Conservation (phyloP, 495 filamentous ascomycete genomes). For the Chaetomidium leptoderma region DNA sequence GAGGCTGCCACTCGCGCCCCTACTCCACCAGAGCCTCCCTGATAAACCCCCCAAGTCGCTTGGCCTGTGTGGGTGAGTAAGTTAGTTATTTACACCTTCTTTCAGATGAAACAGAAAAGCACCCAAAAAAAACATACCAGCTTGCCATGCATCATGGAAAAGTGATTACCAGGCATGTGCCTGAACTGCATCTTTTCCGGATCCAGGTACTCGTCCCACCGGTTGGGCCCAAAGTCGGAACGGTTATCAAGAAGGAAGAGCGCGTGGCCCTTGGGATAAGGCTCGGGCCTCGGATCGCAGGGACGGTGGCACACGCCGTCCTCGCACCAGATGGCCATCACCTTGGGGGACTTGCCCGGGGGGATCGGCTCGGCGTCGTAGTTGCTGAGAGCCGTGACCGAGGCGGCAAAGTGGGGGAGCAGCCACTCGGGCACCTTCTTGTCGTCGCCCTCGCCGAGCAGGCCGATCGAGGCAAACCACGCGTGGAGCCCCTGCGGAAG, state of each 20-base stretch:
- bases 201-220: constrained; percentile 74
- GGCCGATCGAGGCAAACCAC: constrained; percentile 75
- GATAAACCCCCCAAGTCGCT: constrained; percentile 29
- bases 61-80: constrained; percentile 29
- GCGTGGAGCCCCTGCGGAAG: constrained; percentile 70
- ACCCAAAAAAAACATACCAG: constrained; percentile 47
- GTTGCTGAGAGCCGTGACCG: constrained; percentile 67
- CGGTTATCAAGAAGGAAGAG: constrained; percentile 75
- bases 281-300: constrained; percentile 64
- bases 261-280: constrained; percentile 66
- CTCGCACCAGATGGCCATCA: constrained; percentile 71
- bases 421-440: constrained; percentile 71
- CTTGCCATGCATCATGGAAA: constrained; percentile 65
- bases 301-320: constrained; percentile 74
- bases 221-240: constrained; percentile 70
- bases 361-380: constrained; percentile 60
- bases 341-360: constrained; percentile 55
- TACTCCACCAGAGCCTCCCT: neutral
- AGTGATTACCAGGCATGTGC: constrained; percentile 66
- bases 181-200: constrained; percentile 56
- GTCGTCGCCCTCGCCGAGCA: constrained; percentile 62
- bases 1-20: neutral
- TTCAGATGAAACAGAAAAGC: no score
- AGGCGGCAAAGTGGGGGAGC: constrained; percentile 75
- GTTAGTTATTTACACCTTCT: no score